These are phyloP conservation scores for Candida ponderosae DNA, from an alignment of 805 yeast species.

Conservation along the genomic window DNA sequence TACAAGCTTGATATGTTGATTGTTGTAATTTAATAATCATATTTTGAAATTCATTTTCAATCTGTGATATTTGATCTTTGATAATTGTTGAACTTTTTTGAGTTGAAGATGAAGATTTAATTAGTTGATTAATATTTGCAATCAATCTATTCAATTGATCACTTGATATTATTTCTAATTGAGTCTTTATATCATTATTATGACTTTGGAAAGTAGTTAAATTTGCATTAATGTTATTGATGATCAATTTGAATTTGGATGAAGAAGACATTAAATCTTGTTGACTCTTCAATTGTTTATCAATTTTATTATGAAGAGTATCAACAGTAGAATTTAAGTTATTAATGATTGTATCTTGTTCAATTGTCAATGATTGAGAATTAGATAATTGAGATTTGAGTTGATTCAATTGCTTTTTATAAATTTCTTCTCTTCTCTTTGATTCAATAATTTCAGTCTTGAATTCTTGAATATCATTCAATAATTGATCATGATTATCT, in stretches of 20 bases:
- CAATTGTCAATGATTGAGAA: slow-evolving; percentile 14
- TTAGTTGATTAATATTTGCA: slow-evolving; percentile 1
- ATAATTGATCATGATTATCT: slow-evolving; percentile 45
- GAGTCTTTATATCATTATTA: slow-evolving; percentile 13
- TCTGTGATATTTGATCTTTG: not conserved
- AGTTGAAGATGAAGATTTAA: not conserved
- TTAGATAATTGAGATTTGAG: slow-evolving; percentile 17
- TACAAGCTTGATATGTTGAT: slow-evolving; percentile 13
- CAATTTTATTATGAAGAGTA: slow-evolving; percentile 20
- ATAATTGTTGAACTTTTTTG: not conserved
- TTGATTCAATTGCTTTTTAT: slow-evolving; percentile 28
- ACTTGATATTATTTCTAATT: slow-evolving; percentile 8
- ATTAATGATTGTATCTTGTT: slow-evolving; percentile 16
- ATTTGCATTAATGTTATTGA: slow-evolving; percentile 22
- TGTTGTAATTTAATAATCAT: slow-evolving; percentile 11
- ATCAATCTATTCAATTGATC: slow-evolving; percentile 2
- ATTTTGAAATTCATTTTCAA: slow-evolving; percentile 8
- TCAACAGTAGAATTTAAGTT: slow-evolving; percentile 20
- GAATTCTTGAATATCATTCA: slow-evolving; percentile 38
- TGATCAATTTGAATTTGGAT: slow-evolving; percentile 21
- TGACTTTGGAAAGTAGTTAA: slow-evolving; percentile 15
- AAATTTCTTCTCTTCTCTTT: slow-evolving; percentile 30
- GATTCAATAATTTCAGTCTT: slow-evolving; percentile 43
- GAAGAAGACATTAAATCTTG: slow-evolving; percentile 23
- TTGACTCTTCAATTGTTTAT: slow-evolving; percentile 24